Conservation (phyloP, 345 rosid genomes). For the Clausena lansium region DNA sequence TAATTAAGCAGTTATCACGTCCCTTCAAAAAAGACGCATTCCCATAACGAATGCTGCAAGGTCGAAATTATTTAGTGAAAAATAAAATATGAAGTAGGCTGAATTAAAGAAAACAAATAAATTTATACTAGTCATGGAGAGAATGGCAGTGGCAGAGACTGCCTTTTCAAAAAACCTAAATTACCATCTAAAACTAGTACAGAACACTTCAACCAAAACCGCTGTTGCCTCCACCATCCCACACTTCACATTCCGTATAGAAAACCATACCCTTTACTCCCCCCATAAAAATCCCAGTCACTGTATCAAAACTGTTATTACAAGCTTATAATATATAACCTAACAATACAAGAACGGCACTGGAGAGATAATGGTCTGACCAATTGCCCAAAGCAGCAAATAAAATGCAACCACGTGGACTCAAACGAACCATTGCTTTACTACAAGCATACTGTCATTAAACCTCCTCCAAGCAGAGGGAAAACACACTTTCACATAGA, state of each 20-base stretch:
- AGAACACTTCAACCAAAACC: conserved; percentile 1
- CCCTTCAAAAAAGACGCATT: no score
- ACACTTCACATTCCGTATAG: background rate
- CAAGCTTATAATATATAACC: background rate
- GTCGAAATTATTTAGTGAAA: background rate
- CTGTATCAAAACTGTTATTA: conserved; percentile 20
- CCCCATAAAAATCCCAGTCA: background rate
- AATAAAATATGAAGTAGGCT: background rate
- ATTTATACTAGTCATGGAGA: background rate
- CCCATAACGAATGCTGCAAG: background rate
- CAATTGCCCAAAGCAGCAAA: conserved; percentile 8
- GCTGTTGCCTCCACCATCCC: background rate
- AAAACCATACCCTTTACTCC: conserved; percentile 5
- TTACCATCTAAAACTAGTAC: background rate
- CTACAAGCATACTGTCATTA: conserved; percentile 14
- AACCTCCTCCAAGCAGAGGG: conserved; percentile 20
- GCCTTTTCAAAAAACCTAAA: background rate
- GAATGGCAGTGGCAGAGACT: background rate
- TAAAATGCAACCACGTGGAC: conserved; percentile 8
- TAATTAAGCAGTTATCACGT: no score
- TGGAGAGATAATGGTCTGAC: conserved; percentile 8
- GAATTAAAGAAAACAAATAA: background rate
- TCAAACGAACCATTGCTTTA: background rate
- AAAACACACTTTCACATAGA: conserved; percentile 37
- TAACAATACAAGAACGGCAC: background rate